A percentile compares a stretch with the other conserved stretches of the same genome.
phyloP scores from a whole-genome alignment of 1,139 yeast genomes.

The Wickerhamomyces sp. region DNA sequence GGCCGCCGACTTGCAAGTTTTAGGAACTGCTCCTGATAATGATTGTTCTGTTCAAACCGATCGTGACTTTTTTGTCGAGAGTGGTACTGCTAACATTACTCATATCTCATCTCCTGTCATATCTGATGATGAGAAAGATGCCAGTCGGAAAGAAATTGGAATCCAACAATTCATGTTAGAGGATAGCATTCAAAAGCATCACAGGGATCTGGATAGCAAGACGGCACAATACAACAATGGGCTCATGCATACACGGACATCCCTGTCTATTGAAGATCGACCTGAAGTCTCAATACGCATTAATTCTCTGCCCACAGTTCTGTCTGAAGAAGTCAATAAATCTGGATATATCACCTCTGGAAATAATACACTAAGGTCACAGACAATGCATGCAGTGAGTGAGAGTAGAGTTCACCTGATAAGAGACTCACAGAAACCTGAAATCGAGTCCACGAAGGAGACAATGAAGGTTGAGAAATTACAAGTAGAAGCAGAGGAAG shows the following conservation, averaged over 20 bases:
- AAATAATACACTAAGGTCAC: not conserved
- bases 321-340: not conserved
- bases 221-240: not conserved
- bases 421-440: too few species aligned
- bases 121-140: conserved; percentile 18
- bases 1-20: conserved; percentile 21
- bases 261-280: not conserved
- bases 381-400: not conserved
- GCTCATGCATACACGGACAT: not conserved
- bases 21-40: conserved; percentile 22
- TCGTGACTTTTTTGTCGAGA: not conserved
- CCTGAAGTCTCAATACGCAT: not conserved
- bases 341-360: not conserved
- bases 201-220: conserved; percentile 7
- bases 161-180: conserved; percentile 1
- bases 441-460: not conserved
- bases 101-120: conserved; percentile 15
- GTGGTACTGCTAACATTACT: not conserved
- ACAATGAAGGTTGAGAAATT: not conserved
- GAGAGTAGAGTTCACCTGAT: too few species aligned
- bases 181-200: conserved; percentile 16
- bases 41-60: not conserved
- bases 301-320: not conserved
- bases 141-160: too few species aligned
- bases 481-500: not conserved